A percentile compares a stretch with the other conserved stretches of the same genome.
Conservation (phyloP, 768 basidiomycete species). For the Russula earlei region DNA sequence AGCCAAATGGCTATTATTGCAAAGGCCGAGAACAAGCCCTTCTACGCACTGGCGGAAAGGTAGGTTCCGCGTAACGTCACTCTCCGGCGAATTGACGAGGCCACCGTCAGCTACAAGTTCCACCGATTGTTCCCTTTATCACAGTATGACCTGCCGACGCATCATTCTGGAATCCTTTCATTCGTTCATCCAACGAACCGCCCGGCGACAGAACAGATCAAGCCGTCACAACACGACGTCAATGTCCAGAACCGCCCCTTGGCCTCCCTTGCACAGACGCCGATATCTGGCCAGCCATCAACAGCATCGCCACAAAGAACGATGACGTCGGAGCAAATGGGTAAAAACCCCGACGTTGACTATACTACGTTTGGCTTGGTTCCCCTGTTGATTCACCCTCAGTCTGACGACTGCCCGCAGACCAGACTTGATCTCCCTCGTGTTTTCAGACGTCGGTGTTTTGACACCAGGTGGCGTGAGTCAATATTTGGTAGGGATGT, state of each 20-base stretch:
- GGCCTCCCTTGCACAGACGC: constrained; percentile 14
- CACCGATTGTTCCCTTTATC: constrained; percentile 91
- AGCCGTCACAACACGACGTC: constrained; percentile 1
- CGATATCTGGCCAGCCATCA: constrained; percentile 20
- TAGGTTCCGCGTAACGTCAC: constrained; percentile 21
- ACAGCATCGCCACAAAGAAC: constrained; percentile 26
- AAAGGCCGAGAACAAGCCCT: constrained; percentile 87
- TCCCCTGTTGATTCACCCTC: background rate
- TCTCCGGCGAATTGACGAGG: background rate
- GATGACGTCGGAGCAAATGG: constrained; percentile 79
- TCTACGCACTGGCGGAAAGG: constrained; percentile 94
- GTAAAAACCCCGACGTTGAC: constrained; percentile 82
- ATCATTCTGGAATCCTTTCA: constrained; percentile 65
- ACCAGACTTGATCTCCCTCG: constrained; percentile 87
- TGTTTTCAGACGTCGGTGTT: constrained; percentile 91
- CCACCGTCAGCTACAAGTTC: constrained; percentile 77
- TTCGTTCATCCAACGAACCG: constrained; percentile 38
- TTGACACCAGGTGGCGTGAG: constrained; percentile 89
- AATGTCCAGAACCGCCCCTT: background rate
- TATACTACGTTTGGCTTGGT: constrained; percentile 64
- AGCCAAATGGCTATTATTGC: constrained; percentile 97
- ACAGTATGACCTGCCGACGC: constrained; percentile 80
- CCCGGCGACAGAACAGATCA: background rate
- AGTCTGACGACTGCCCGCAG: constrained; percentile 31
- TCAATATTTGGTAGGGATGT: constrained; percentile 93